Evolutionary conservation across 768 basidiomycete species (phyloP), one percentile per base, ranked within the genome.

Genomic region (Termitomyces sp.): DNA sequence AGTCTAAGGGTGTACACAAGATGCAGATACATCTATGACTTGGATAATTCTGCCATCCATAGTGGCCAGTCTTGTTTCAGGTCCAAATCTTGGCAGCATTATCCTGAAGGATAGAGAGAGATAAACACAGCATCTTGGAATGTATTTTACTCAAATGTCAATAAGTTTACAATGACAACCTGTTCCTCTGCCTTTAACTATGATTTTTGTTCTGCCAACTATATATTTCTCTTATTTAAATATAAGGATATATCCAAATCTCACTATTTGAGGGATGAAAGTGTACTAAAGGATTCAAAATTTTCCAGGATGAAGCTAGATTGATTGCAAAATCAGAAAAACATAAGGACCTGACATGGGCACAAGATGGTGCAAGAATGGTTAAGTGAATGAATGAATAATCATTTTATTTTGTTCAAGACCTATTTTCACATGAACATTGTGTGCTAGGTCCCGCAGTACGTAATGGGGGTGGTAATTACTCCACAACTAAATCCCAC

Each of bases 1-100:
- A 67, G 72, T 73, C 50, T 89, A 73, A 71, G 55, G 52, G 2
- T 11, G 40, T 11, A 37, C 27, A 27, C 25, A 27, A 30, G 54
- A 52, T 44, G 19, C 27, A 17, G 6, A 34, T 35, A 45, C 23
- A 52, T 12, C 21, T 10, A 46, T 51, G 56, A 44, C 39, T 40
- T 25, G 40, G 52, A n/a, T 12, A 37, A 21, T 30, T 27, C 21
- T 8, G 10, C 40, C 49, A 23, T 45, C 35, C 5, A n/a, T 35
- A n/a, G 14, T 45, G 27, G 43, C 37, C 9, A 19, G 8, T 27
- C 12, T 48, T 30, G 23, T 56, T 43, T 47, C 39, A 41, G 48
- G 35, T 57, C 30, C 19, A 32, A 11, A 5, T 7, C 32, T 11
- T 21, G 47, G 19, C 46, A 19, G 34, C 17, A 35, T 49, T 11